phyloP scores from a whole-genome alignment of 768 basidiomycete genomes.

The Gloeophyllum trabeum region DNA sequence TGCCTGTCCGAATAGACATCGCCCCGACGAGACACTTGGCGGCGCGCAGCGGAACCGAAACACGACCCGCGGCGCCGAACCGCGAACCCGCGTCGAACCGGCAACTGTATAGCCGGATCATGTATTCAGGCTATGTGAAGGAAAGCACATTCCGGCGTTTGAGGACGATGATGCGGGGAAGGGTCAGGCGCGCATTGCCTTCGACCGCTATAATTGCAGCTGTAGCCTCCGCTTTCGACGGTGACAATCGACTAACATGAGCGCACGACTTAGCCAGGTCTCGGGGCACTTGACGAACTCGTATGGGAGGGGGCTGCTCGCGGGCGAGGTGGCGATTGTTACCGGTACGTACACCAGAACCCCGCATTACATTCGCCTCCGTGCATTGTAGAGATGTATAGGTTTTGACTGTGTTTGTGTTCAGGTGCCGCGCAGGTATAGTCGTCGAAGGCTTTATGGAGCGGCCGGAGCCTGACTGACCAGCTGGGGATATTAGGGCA shows the following conservation, averaged over 20 bases:
- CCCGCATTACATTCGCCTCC: conserved; percentile 2
- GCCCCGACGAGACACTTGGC: too few relatives aligned
- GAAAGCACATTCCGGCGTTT: too few relatives aligned
- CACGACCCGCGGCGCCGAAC: too few relatives aligned
- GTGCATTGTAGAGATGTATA: neutral
- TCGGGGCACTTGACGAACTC: conserved; percentile 54
- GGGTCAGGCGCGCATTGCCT: too few relatives aligned
- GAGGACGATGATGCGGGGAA: too few relatives aligned
- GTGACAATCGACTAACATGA: conserved; percentile 10
- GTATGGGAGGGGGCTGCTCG: conserved; percentile 44
- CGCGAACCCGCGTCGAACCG: too few relatives aligned
- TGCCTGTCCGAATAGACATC: too few relatives aligned
- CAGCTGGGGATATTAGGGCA: conserved; percentile 39
- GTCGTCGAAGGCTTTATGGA: conserved; percentile 3
- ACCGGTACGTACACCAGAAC: conserved; percentile 41
- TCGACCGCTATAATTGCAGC: neutral
- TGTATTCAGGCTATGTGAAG: too few relatives aligned
- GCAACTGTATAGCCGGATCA: too few relatives aligned
- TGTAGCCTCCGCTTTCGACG: neutral
- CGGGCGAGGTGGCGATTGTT: conserved; percentile 76
- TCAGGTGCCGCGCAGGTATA: conserved; percentile 67
- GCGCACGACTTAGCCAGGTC: conserved; percentile 47
- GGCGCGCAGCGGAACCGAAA: too few relatives aligned
- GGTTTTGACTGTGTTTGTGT: conserved; percentile 5
- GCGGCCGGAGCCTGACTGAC: conserved; percentile 7